phyloP scores from a whole-genome alignment of 305 asterid genomes.

The Ajuga reptans region DNA sequence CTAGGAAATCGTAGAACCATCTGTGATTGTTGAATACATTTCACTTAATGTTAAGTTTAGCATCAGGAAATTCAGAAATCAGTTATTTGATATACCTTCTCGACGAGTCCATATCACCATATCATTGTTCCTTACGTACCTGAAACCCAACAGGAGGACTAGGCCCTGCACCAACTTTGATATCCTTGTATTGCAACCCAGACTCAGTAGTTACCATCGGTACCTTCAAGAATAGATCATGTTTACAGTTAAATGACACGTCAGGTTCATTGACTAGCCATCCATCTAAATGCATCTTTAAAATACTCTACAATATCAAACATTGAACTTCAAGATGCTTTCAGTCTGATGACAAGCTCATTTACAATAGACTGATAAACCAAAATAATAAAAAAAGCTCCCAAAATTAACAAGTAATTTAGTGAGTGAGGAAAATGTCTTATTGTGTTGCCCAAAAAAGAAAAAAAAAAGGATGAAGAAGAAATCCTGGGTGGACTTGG shows the following conservation, averaged over 20 bases:
- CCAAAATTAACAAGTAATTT: background rate
- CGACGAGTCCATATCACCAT: background rate
- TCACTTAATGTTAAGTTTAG: background rate
- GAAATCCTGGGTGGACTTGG: no score
- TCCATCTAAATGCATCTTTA: background rate
- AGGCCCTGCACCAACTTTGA: slow-evolving; percentile 81
- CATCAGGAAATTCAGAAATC: background rate
- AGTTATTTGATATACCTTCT: background rate
- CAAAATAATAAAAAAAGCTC: no score
- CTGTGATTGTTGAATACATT: background rate
- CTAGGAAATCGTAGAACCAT: background rate
- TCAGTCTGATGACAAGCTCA: background rate
- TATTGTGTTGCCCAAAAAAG: background rate
- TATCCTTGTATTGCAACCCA: slow-evolving; percentile 93
- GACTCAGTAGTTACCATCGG: slow-evolving; percentile 82
- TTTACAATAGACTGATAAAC: background rate
- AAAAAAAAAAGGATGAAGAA: background rate
- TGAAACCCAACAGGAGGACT: slow-evolving; percentile 95
- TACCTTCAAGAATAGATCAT: slow-evolving; percentile 37
- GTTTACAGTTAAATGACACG: slow-evolving; percentile 11
- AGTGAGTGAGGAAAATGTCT: background rate
- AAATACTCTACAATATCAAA: background rate
- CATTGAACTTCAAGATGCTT: background rate
- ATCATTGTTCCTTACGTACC: slow-evolving; percentile 32
- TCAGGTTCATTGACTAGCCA: background rate